phyloP scores from a whole-genome alignment of 73 alveolate species.

The Blepharisma stoltei region DNA sequence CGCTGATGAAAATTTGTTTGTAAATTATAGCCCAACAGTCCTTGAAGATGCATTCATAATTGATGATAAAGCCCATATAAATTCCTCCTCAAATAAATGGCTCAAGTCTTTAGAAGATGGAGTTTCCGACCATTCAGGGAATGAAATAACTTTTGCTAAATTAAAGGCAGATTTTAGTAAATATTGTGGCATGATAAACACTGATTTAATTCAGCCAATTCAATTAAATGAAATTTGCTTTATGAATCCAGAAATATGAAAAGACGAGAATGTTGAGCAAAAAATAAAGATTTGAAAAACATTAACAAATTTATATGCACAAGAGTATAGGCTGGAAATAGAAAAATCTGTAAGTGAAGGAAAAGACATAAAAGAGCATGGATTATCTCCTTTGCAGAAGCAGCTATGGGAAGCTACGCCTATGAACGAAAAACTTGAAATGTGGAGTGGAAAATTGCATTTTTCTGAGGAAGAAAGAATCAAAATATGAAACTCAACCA shows the following conservation, averaged over 20 bases:
- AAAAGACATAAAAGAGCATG: not conserved
- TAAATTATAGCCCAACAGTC: not conserved
- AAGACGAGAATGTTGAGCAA: not conserved
- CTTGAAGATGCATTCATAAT: not conserved
- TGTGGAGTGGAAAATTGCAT: not conserved
- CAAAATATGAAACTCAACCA: not conserved
- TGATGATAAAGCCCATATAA: not conserved
- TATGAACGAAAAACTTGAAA: not conserved
- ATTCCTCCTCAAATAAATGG: not conserved
- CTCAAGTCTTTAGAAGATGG: not conserved
- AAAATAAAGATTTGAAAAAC: not conserved
- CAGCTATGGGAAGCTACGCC: conserved; percentile 9
- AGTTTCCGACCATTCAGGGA: not conserved
- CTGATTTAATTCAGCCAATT: not conserved
- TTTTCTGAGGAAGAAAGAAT: conserved; percentile 7
- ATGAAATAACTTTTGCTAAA: not conserved
- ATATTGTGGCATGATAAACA: not conserved
- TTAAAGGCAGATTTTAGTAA: not conserved
- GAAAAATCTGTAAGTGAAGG: not conserved
- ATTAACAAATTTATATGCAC: not conserved
- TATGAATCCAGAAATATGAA: not conserved
- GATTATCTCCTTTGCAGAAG: not conserved
- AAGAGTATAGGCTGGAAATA: not conserved
- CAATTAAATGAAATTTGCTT: not conserved
- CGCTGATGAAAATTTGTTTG: not conserved